Conservation (phyloP, 257 asterid genomes). For the Asclepias syriaca region DNA sequence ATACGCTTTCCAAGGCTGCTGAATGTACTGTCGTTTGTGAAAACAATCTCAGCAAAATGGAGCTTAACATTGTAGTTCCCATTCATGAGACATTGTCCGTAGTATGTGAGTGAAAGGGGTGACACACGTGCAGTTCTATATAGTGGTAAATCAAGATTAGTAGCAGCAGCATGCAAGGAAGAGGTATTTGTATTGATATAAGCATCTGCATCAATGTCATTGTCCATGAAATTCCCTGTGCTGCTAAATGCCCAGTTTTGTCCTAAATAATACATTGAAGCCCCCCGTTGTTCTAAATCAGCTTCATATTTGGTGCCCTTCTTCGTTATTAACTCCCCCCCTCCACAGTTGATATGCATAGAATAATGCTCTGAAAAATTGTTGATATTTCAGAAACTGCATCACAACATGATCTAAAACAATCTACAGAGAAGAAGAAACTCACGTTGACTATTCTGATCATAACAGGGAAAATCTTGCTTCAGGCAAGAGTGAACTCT, state of each 20-base stretch:
- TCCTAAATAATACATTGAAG: conserved; percentile 56
- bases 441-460: conserved; percentile 43
- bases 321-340: conserved; percentile 35
- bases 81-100: conserved; percentile 68
- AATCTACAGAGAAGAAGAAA: conserved; percentile 3
- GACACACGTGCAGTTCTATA: conserved; percentile 71
- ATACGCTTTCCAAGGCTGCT: conserved; percentile 71
- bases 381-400: background rate
- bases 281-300: conserved; percentile 71
- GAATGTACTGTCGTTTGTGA: conserved; percentile 63
- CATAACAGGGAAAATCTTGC: conserved; percentile 63
- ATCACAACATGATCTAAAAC: background rate
- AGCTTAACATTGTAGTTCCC: conserved; percentile 84
- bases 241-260: conserved; percentile 89
- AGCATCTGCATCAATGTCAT: conserved; percentile 53
- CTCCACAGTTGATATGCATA: conserved; percentile 78
- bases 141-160: conserved; percentile 33
- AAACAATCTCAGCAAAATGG: conserved; percentile 78
- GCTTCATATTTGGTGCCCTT: conserved; percentile 40
- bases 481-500: conserved; percentile 51
- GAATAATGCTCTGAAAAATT: conserved; percentile 44
- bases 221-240: conserved; percentile 87
- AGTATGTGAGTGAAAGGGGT: conserved; percentile 85
- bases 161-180: conserved; percentile 27
- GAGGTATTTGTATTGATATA: conserved; percentile 46